phyloP scores from a whole-genome alignment of 495 filamentous ascomycete species.

The Lichina pygmaea region DNA sequence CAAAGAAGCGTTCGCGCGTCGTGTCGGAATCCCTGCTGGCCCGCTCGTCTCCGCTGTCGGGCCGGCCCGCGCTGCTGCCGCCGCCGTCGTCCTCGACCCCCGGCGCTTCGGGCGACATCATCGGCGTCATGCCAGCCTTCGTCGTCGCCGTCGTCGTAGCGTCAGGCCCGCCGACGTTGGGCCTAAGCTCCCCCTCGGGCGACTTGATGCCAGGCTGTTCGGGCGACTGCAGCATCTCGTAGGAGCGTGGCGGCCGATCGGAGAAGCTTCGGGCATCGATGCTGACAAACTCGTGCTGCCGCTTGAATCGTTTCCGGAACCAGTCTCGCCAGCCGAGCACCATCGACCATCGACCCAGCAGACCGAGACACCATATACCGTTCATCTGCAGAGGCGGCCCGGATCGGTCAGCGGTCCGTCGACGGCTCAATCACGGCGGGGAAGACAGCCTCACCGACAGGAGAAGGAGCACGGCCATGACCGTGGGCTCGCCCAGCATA shows the following conservation, averaged over 20 bases:
- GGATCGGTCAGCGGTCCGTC: too few relatives aligned
- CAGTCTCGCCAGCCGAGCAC: conserved; percentile 59
- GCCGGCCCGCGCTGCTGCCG: neutral
- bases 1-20: neutral
- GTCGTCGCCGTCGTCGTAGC: too few relatives aligned
- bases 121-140: too few relatives aligned
- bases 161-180: neutral
- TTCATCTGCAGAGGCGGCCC: conserved; percentile 24
- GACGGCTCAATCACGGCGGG: too few relatives aligned
- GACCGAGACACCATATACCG: conserved; percentile 58
- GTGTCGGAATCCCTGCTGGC: too few relatives aligned
- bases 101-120: neutral
- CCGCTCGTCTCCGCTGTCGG: neutral
- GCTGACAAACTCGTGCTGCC: conserved; percentile 50
- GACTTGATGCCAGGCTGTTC: neutral
- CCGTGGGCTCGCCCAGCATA: conserved; percentile 44
- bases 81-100: neutral
- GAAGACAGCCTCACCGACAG: conserved; percentile 32
- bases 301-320: conserved; percentile 17
- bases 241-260: neutral
- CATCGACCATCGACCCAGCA: conserved; percentile 63
- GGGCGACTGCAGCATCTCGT: conserved; percentile 1
- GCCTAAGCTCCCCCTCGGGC: neutral
- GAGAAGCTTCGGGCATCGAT: conserved; percentile 47
- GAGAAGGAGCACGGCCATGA: conserved; percentile 57